Evolutionary conservation across 371 early-diverging fungal genomes (phyloP).

Genomic region (Mortierella sp.): DNA sequence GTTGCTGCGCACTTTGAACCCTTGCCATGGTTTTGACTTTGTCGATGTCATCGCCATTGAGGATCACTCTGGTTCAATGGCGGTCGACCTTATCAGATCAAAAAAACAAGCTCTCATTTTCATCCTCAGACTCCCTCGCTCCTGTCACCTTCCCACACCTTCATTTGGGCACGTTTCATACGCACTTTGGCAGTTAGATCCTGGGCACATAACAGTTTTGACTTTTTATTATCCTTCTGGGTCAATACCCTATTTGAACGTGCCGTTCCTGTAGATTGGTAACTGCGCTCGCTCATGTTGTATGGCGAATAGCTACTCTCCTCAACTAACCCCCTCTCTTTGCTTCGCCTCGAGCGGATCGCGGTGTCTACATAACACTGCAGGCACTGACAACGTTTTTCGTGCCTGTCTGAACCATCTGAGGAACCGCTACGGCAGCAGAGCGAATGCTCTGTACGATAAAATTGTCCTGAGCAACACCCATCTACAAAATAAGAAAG

Average conservation of each 20-base stretch:
- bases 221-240: neutral
- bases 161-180: neutral
- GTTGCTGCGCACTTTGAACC: conserved; percentile 5
- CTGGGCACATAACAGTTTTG: too few species aligned
- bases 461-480: conserved; percentile 47
- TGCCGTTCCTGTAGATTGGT: neutral
- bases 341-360: neutral
- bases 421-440: conserved; percentile 44
- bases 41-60: neutral
- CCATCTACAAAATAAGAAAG: neutral
- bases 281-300: neutral
- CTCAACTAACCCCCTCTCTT: neutral
- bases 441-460: conserved; percentile 50
- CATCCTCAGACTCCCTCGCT: neutral
- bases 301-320: neutral
- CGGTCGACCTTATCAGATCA: conserved; percentile 11
- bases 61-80: neutral
- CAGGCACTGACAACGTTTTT: conserved; percentile 38
- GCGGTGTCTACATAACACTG: conserved; percentile 33
- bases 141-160: too few species aligned
- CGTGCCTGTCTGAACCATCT: conserved; percentile 46
- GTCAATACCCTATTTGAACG: neutral
- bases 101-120: neutral
- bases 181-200: too few species aligned
- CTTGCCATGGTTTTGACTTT: neutral